Percentiles rank a stretch among this genome's conserved stretches.
Evolutionary conservation across 805 yeast species (phyloP).

Genomic region (Blastobotrys muscicola): DNA sequence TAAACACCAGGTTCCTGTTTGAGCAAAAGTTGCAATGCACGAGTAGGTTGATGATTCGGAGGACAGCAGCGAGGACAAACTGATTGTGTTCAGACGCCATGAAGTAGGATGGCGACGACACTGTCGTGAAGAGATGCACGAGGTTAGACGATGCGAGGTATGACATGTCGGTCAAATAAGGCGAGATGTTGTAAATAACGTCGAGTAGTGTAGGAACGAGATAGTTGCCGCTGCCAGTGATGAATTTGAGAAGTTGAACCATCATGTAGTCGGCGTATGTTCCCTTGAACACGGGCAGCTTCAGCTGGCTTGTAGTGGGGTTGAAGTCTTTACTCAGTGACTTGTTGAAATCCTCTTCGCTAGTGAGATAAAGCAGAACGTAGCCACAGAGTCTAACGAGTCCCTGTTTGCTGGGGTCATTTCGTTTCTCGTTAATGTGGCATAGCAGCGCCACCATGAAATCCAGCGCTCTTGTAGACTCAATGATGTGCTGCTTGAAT

Average conservation of each 20-base stretch:
- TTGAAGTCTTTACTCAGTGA: conserved; percentile 18
- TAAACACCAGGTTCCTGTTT: conserved; percentile 20
- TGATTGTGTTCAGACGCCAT: conserved; percentile 18
- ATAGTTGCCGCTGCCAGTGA: conserved; percentile 13
- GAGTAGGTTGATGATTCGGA: conserved; percentile 18
- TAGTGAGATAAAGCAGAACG: conserved; percentile 23
- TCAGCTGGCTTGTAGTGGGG: conserved; percentile 20
- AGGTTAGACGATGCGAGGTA: conserved; percentile 21
- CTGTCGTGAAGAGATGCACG: conserved; percentile 18
- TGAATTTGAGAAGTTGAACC: conserved; percentile 13
- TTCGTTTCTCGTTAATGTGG: conserved; percentile 44
- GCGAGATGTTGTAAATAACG: conserved; percentile 24
- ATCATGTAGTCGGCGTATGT: conserved; percentile 26
- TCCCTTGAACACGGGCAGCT: conserved; percentile 18
- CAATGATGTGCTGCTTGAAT: conserved; percentile 28
- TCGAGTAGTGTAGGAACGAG: conserved; percentile 23
- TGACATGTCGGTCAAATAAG: conserved; percentile 20
- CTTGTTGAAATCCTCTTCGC: conserved; percentile 19
- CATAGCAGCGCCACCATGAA: conserved; percentile 45
- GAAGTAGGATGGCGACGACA: conserved; percentile 19
- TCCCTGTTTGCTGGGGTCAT: conserved; percentile 19
- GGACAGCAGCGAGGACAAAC: conserved; percentile 13
- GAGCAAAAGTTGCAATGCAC: conserved; percentile 19
- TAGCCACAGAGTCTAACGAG: conserved; percentile 27
- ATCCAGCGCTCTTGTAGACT: conserved; percentile 42